Percentiles rank a stretch among this genome's conserved stretches.
Evolutionary conservation across 2,329 filamentous ascomycete species (phyloP).

Genomic region (Arthrobotrys iridis): DNA sequence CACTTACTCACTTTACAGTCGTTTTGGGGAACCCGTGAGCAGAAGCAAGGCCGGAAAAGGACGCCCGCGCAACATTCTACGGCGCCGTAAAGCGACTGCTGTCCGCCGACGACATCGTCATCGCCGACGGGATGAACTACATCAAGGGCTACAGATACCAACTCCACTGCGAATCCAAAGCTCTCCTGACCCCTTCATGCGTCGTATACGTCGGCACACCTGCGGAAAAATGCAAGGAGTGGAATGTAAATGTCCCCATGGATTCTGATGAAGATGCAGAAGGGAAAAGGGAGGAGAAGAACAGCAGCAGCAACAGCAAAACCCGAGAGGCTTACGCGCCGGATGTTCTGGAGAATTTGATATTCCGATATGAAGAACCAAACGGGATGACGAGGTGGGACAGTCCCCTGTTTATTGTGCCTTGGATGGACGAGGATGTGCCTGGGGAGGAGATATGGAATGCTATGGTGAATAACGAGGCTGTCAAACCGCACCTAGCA

Average conservation of each 20-base stretch:
- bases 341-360: constrained; percentile 78
- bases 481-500: constrained; percentile 77
- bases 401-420: constrained; percentile 79
- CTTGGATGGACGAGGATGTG: constrained; percentile 74
- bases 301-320: constrained; percentile 57
- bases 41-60: constrained; percentile 71
- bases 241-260: constrained; percentile 70
- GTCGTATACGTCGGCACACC: constrained; percentile 69
- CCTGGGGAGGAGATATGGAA: constrained; percentile 79
- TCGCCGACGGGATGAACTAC: constrained; percentile 83
- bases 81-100: constrained; percentile 81
- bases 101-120: constrained; percentile 76
- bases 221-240: constrained; percentile 64
- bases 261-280: constrained; percentile 51
- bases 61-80: constrained; percentile 79
- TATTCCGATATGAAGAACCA: constrained; percentile 85
- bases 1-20: constrained; percentile 46
- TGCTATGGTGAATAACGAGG: constrained; percentile 70
- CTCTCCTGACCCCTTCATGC: constrained; percentile 77
- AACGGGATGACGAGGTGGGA: constrained; percentile 88
- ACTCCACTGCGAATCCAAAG: constrained; percentile 84
- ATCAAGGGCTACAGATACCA: constrained; percentile 92
- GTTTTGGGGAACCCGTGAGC: no score
- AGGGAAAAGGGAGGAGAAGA: constrained; percentile 56
- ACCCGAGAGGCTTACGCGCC: constrained; percentile 64